Percentiles rank a stretch among this genome's conserved stretches.
These are phyloP conservation scores for Mimosa bimucronata DNA, from an alignment of 306 rosid genomes.

Conservation along the genomic window DNA sequence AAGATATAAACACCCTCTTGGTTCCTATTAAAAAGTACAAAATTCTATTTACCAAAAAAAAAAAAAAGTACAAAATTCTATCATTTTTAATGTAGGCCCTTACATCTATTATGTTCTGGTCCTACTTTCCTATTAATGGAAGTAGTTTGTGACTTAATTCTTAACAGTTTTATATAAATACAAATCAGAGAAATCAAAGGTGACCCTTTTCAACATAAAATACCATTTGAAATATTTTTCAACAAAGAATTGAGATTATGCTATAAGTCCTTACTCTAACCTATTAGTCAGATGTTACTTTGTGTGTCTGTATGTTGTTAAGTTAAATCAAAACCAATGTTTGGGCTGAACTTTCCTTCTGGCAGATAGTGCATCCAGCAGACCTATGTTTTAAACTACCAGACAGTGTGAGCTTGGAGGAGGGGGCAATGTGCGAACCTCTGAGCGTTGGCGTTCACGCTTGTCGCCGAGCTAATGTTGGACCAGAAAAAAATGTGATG, in stretches of 20 bases:
- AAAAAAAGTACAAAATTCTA: too few species aligned
- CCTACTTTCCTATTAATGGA: too few species aligned
- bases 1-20: too few species aligned
- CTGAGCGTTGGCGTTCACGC: neutral
- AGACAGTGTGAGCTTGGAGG: neutral
- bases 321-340: neutral
- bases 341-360: neutral
- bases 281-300: neutral
- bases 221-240: neutral
- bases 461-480: neutral
- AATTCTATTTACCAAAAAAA: too few species aligned
- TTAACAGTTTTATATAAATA: too few species aligned
- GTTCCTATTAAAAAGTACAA: too few species aligned
- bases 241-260: neutral
- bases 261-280: neutral
- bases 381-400: neutral
- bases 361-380: constrained; percentile 3
- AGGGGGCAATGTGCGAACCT: constrained; percentile 1
- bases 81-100: too few species aligned
- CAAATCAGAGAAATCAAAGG: too few species aligned
- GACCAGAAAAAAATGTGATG: neutral
- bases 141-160: too few species aligned
- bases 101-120: too few species aligned
- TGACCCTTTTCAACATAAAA: too few species aligned
- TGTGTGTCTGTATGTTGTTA: neutral